Evolutionary conservation across 2,329 filamentous ascomycete genomes (phyloP).

Genomic region (Aspergillus persii): DNA sequence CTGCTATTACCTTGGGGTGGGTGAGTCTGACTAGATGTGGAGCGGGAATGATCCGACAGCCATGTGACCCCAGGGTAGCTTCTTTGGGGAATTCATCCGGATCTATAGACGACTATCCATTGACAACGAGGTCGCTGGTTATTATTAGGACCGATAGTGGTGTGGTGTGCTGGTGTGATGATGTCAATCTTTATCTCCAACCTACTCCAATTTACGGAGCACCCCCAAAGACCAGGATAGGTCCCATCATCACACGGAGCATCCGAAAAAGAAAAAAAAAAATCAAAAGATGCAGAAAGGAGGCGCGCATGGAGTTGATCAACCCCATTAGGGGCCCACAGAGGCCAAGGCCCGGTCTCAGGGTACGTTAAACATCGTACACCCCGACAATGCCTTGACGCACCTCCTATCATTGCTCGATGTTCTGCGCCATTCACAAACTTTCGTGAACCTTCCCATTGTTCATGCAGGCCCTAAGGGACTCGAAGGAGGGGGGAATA

Average conservation of each 20-base stretch:
- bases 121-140: conserved; percentile 2
- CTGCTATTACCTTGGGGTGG: too few relatives aligned
- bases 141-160: neutral
- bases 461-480: neutral
- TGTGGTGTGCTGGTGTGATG: neutral
- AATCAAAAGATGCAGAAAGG: neutral
- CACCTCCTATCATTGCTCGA: neutral
- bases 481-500: neutral
- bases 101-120: neutral
- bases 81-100: conserved; percentile 12
- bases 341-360: neutral
- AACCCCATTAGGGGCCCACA: neutral
- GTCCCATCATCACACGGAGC: neutral
- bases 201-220: neutral
- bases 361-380: neutral
- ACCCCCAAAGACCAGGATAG: neutral
- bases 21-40: neutral
- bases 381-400: neutral
- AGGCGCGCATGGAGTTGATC: neutral
- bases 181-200: neutral
- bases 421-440: neutral
- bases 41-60: conserved; percentile 3
- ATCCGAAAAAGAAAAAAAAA: too few relatives aligned
- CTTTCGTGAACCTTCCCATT: neutral
- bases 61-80: conserved; percentile 6